phyloP scores from a whole-genome alignment of 257 asterid species.

The Capsicum rhomboideum region DNA sequence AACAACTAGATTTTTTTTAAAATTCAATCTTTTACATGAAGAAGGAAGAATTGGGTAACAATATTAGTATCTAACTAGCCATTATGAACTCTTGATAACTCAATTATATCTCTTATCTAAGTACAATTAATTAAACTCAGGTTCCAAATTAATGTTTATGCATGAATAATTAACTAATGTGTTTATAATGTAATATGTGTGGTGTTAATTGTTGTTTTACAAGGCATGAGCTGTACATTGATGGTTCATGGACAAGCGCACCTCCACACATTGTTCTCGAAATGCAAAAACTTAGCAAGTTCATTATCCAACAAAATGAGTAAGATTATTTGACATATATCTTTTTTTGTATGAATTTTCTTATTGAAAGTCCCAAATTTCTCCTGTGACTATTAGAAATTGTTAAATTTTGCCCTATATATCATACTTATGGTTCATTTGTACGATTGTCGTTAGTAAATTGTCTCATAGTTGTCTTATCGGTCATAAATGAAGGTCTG shows the following conservation, averaged over 20 bases:
- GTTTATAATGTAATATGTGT: background rate
- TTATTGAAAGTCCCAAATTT: background rate
- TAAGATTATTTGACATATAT: background rate
- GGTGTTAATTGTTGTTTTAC: background rate
- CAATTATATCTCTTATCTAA: no score
- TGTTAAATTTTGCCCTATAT: background rate
- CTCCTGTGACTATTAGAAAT: background rate
- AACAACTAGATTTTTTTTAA: no score
- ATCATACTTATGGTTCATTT: background rate
- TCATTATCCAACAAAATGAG: background rate
- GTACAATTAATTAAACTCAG: no score
- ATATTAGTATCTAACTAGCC: no score
- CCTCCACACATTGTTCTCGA: background rate
- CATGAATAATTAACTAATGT: background rate
- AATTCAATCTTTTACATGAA: background rate
- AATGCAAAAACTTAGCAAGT: background rate
- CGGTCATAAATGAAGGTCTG: background rate
- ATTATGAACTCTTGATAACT: no score
- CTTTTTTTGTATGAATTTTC: background rate
- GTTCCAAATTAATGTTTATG: background rate
- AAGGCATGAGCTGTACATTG: background rate
- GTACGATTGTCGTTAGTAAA: background rate
- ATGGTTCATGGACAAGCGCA: background rate
- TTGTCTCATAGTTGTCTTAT: no score
- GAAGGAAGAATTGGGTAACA: no score